A percentile compares a stretch with the other conserved stretches of the same genome.
Evolutionary conservation across 108 stramenopile species (phyloP).

Genomic region (Conticribra weissflogii): DNA sequence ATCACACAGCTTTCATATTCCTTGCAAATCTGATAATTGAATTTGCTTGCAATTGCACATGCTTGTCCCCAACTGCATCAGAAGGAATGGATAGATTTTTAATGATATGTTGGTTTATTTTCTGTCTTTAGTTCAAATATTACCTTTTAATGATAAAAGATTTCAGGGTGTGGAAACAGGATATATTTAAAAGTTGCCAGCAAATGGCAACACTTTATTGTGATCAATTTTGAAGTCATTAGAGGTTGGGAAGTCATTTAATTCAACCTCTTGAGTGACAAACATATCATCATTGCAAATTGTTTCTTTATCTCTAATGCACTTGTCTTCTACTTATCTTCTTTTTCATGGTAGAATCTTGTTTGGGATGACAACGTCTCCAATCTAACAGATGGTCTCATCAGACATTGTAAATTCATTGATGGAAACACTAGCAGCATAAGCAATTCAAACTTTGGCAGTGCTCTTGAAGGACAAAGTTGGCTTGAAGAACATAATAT

Average conservation of each 20-base stretch:
- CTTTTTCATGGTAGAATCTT: background rate
- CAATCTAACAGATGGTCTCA: background rate
- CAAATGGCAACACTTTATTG: too few relatives aligned
- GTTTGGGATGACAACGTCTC: background rate
- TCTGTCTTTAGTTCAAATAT: background rate
- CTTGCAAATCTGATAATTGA: background rate
- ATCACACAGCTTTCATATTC: too few relatives aligned
- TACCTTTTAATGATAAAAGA: conserved; percentile 1
- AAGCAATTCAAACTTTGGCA: background rate
- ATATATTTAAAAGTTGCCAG: too few relatives aligned
- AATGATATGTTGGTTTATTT: conserved; percentile 1
- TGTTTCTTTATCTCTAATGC: background rate
- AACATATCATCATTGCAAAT: background rate
- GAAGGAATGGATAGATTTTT: conserved; percentile 7
- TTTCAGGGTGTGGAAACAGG: conserved; percentile 3
- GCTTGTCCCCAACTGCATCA: background rate
- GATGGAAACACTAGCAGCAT: background rate
- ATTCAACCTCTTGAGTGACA: background rate
- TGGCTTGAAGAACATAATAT: conserved; percentile 4
- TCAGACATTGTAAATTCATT: background rate
- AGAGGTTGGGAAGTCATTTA: background rate
- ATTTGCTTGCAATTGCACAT: background rate
- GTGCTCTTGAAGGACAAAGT: background rate
- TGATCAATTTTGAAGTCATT: background rate
- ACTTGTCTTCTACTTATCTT: conserved; percentile 3